Evolutionary conservation across 768 basidiomycete species (phyloP).

Genomic region (Lanmaoa pseudosensibilis): DNA sequence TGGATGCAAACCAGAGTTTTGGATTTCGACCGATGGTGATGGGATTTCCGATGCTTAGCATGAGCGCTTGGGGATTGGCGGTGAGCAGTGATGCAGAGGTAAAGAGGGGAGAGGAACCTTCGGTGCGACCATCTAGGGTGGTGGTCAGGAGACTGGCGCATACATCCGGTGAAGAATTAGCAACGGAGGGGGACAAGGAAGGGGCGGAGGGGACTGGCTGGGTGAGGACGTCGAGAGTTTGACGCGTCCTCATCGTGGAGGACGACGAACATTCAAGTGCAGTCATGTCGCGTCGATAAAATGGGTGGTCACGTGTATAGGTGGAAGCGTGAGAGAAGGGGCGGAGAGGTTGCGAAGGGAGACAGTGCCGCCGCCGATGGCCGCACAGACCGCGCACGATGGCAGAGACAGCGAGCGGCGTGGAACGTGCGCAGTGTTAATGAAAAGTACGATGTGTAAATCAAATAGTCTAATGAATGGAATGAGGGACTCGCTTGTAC

Average conservation of each 20-base stretch:
- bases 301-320: slow-evolving; percentile 12
- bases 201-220: slow-evolving; percentile 33
- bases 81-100: neutral
- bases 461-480: neutral
- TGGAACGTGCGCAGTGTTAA: slow-evolving; percentile 6
- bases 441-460: slow-evolving; percentile 1
- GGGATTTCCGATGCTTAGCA: slow-evolving; percentile 61
- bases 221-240: slow-evolving; percentile 23
- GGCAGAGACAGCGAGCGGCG: slow-evolving; percentile 11
- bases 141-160: slow-evolving; percentile 73
- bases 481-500: slow-evolving; percentile 1
- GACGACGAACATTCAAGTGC: neutral
- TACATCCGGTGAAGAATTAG: slow-evolving; percentile 39
- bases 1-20: slow-evolving; percentile 51
- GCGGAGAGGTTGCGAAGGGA: slow-evolving; percentile 13
- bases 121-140: slow-evolving; percentile 57
- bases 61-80: slow-evolving; percentile 44
- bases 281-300: slow-evolving; percentile 11
- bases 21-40: slow-evolving; percentile 72
- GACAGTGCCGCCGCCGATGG: neutral
- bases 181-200: slow-evolving; percentile 11
- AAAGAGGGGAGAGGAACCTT: slow-evolving; percentile 44
- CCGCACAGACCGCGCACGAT: slow-evolving; percentile 8
- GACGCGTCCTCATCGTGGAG: slow-evolving; percentile 18
- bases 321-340: neutral